Evolutionary conservation across 2,329 filamentous ascomycete genomes (phyloP).

Genomic region (Colletotrichum gloeosporioides): DNA sequence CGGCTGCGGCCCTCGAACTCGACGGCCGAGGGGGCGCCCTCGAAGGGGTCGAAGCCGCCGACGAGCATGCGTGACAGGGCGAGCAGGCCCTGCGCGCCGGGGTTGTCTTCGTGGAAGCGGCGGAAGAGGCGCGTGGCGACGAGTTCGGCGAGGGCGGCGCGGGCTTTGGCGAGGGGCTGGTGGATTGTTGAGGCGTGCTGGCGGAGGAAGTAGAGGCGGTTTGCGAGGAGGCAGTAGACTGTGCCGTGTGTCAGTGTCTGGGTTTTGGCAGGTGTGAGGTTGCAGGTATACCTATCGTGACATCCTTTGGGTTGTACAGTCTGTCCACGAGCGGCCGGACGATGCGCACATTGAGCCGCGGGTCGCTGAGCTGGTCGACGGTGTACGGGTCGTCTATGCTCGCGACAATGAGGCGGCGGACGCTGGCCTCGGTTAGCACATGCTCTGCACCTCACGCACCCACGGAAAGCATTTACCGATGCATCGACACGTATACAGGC

Average conservation of each 20-base stretch:
- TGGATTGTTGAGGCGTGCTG: constrained; percentile 71
- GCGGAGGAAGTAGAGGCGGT: constrained; percentile 71
- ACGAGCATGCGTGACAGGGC: constrained; percentile 72
- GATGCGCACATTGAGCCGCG: constrained; percentile 70
- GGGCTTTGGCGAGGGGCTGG: constrained; percentile 72
- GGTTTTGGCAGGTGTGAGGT: background rate
- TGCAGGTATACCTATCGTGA: constrained; percentile 59
- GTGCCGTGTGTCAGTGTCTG: background rate
- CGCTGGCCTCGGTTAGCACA: background rate
- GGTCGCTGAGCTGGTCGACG: constrained; percentile 68
- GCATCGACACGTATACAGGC: constrained; percentile 17
- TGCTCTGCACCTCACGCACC: background rate
- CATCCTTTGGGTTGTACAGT: constrained; percentile 68
- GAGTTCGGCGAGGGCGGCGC: constrained; percentile 72
- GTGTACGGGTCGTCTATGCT: constrained; percentile 47
- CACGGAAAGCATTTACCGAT: background rate
- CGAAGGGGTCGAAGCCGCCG: constrained; percentile 74
- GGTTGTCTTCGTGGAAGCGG: constrained; percentile 71
- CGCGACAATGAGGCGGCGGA: constrained; percentile 16
- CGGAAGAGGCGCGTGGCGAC: constrained; percentile 71
- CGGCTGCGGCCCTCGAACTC: constrained; percentile 31
- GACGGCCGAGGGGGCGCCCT: constrained; percentile 68
- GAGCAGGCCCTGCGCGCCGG: constrained; percentile 66
- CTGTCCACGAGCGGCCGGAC: constrained; percentile 73
- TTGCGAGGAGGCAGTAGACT: constrained; percentile 77